Base-by-base conservation (phyloP, 768 basidiomycete species). In the Kwoniella dejecticola region DNA sequence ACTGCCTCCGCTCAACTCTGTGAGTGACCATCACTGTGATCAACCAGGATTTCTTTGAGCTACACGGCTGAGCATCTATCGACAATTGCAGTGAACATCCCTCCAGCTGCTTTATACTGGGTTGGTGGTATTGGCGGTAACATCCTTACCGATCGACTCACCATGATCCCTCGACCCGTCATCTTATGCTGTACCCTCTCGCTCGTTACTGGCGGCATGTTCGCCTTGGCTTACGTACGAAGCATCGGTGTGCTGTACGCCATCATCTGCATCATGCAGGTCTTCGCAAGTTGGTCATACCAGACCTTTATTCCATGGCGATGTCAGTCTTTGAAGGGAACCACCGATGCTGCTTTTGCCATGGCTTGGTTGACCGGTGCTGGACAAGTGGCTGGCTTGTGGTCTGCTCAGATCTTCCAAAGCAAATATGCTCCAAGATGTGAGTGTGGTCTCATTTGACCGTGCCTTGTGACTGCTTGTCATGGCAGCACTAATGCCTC, bases 341-440 rank as follows among this genome's bases (percentile, higher is more conserved):
- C 68, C 0, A 45, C 70, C 29, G 40, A 53, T 13, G 63, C 73
- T 3, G 64, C 70, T 5, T 70, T 75, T 58, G 55, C 60, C 27
- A 59, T 66, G 36, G 71, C 64, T 1, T 62, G 70, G 33, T 61
- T 65, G 29, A 69, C 69, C 60, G 60, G 48, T 1, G 15, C 57
- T 24, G 67, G 61, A 1, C 57, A 69, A 33, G 38, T 50, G 13
- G 42, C 47, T 5, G 49, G 47, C 21, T 30, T 60, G 46, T 57
- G 52, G 42, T 55, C 64, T 17, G 64, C 69, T 0, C 72, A 74
- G 56, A 56, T 71, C 40, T 74, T 71, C 70, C 63, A 54, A 21
- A 36, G 55, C 29, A 56, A 70, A 52, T 74, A 70, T 48, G 68
- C 68, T 0, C 72, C 72, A 1, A 46, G 64, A 11, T 74, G 27